Conservation (phyloP, 2,329 filamentous ascomycete genomes). For the Pseudonectria foliicola region DNA sequence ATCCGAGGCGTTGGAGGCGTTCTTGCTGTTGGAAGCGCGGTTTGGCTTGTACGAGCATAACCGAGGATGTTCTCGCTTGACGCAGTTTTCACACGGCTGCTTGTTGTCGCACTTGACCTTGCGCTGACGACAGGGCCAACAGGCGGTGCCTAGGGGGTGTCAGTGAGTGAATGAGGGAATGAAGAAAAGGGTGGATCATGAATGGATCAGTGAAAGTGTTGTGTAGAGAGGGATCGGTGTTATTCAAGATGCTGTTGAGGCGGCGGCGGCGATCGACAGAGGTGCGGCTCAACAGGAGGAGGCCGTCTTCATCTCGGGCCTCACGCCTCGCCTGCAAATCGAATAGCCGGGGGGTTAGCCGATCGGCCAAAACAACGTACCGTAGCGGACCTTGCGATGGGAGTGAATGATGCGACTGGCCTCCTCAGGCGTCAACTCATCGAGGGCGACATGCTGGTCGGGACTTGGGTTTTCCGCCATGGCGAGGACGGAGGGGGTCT, state of each 20-base stretch:
- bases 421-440: conserved; percentile 57
- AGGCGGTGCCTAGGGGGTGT: conserved; percentile 45
- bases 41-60: conserved; percentile 63
- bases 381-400: conserved; percentile 62
- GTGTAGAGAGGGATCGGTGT: background rate
- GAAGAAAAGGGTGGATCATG: background rate
- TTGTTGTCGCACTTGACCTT: conserved; percentile 66
- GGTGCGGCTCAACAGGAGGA: background rate
- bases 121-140: conserved; percentile 60
- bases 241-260: background rate
- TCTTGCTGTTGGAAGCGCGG: conserved; percentile 32
- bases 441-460: conserved; percentile 39
- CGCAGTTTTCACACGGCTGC: conserved; percentile 61
- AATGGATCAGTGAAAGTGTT: background rate
- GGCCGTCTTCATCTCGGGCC: too few relatives aligned
- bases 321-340: background rate
- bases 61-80: conserved; percentile 57
- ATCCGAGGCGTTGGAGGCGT: conserved; percentile 21
- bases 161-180: conserved; percentile 8
- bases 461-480: conserved; percentile 40
- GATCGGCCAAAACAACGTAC: too few relatives aligned
- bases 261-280: background rate
- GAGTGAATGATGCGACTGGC: conserved; percentile 63
- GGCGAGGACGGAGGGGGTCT: conserved; percentile 15
- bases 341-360: background rate